Evolutionary conservation across 2,329 filamentous ascomycete species (phyloP).

Genomic region (Pestalotiopsis sp.): DNA sequence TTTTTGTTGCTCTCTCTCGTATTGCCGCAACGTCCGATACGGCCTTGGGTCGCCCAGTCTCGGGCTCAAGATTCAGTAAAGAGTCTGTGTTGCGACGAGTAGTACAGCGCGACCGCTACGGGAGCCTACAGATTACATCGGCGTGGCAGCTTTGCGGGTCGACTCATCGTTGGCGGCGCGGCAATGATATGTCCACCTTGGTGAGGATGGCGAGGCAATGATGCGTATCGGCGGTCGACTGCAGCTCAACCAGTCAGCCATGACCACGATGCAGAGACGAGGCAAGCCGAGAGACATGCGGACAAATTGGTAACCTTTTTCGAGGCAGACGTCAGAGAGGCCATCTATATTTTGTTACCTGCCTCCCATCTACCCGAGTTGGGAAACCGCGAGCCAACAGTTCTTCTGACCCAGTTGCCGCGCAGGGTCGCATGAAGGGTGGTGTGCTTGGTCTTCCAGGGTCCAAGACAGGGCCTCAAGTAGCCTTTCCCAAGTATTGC

Average conservation of each 20-base stretch:
- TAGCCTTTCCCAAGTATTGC: background rate
- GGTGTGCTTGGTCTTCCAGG: background rate
- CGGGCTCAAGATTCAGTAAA: background rate
- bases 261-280: background rate
- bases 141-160: background rate
- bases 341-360: background rate
- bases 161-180: background rate
- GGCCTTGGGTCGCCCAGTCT: background rate
- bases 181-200: background rate
- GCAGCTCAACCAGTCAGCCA: background rate
- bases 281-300: background rate
- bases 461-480: background rate
- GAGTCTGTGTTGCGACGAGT: background rate
- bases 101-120: constrained; percentile 9
- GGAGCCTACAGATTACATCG: background rate
- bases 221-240: background rate
- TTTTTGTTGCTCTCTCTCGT: constrained; percentile 9
- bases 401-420: constrained; percentile 2
- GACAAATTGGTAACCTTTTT: background rate
- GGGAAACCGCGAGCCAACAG: background rate
- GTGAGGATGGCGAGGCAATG: background rate
- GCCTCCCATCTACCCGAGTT: background rate
- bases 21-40: constrained; percentile 4
- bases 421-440: background rate
- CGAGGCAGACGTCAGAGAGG: background rate